These are phyloP conservation scores for Amaranthus tricolor DNA, from an alignment of 179 eudicot species.

Conservation along the genomic window DNA sequence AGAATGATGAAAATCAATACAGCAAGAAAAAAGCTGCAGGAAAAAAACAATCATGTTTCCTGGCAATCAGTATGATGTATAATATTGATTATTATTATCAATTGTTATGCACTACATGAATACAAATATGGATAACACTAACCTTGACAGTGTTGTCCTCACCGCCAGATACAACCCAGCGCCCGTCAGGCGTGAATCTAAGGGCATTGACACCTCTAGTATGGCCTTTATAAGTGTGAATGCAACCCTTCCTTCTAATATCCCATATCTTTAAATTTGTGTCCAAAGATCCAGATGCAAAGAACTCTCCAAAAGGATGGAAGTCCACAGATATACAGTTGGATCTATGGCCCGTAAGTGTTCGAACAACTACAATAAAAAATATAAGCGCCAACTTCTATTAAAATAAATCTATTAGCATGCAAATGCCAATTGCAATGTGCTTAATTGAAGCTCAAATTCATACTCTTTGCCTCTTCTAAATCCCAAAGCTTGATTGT, in stretches of 20 bases:
- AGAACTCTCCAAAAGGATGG: constrained; percentile 99
- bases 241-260: constrained; percentile 91
- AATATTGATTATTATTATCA: not conserved
- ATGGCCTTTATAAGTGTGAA: constrained; percentile 97
- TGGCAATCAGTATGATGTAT: not conserved
- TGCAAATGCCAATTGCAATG: not conserved
- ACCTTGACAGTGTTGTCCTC: constrained; percentile 99
- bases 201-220: constrained; percentile 93
- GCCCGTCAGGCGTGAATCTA: constrained; percentile 99
- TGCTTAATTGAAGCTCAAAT: not conserved
- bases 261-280: constrained; percentile 99
- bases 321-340: constrained; percentile 97
- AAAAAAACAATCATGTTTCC: not conserved
- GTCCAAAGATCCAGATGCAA: constrained; percentile 98
- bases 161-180: constrained; percentile 99
- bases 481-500: constrained; percentile 99
- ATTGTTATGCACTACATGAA: not conserved
- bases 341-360: constrained; percentile 95
- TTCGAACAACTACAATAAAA: constrained; percentile 72
- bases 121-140: constrained; percentile 20
- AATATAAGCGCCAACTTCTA: constrained; percentile 8
- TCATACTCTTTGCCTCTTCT: constrained; percentile 97
- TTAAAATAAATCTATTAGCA: not conserved
- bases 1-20: not conserved
- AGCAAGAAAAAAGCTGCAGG: not conserved